phyloP scores from a whole-genome alignment of 2,329 filamentous ascomycete species.

The Diaporthe sp. region DNA sequence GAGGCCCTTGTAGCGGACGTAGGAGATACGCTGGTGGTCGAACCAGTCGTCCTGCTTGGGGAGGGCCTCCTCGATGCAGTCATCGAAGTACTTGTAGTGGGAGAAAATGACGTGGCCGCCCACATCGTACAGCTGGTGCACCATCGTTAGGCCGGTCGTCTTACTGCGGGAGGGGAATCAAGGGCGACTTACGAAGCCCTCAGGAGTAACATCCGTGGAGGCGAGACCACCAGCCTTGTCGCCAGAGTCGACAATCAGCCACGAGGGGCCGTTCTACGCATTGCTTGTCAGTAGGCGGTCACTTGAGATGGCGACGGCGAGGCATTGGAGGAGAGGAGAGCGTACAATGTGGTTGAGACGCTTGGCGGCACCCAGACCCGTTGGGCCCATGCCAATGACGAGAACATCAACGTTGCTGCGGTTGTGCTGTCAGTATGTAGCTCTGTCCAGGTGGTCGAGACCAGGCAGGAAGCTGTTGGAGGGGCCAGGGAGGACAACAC shows the following conservation, averaged over 20 bases:
- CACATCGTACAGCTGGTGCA: conserved; percentile 90
- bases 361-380: conserved; percentile 97
- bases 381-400: conserved; percentile 97
- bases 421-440: conserved; percentile 37
- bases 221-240: conserved; percentile 95
- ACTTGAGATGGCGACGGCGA: conserved; percentile 41
- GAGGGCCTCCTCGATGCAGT: conserved; percentile 96
- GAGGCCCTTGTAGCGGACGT: conserved; percentile 94
- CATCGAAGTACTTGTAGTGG: conserved; percentile 99
- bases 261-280: conserved; percentile 86
- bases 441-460: not conserved
- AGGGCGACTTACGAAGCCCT: conserved; percentile 85
- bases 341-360: conserved; percentile 95
- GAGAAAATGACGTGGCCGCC: conserved; percentile 99
- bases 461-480: not conserved
- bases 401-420: conserved; percentile 93
- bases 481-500: conserved; percentile 32
- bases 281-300: conserved; percentile 45
- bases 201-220: conserved; percentile 92
- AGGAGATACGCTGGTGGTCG: conserved; percentile 97
- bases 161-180: conserved; percentile 34
- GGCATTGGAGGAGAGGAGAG: conserved; percentile 48
- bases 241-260: conserved; percentile 94
- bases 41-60: conserved; percentile 97
- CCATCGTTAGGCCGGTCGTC: not conserved